These are phyloP conservation scores for Emydomyces testavorans DNA, from an alignment of 2,329 filamentous ascomycete species.

Conservation along the genomic window DNA sequence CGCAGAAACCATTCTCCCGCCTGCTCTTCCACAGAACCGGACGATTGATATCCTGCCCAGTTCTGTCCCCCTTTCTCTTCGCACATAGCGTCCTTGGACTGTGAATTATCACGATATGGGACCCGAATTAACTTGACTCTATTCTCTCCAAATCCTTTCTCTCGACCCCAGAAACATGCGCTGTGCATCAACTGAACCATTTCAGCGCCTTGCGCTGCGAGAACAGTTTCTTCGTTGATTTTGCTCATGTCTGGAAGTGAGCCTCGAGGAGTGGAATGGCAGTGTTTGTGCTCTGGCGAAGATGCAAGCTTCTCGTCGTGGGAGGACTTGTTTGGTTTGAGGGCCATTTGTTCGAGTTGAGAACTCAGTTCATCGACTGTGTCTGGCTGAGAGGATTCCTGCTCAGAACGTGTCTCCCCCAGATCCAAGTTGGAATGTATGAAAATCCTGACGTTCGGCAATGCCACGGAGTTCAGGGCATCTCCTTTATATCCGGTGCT, in stretches of 20 bases:
- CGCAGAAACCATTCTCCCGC: constrained; percentile 14
- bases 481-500: constrained; percentile 16
- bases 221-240: constrained; percentile 21
- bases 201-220: constrained; percentile 30
- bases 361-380: background rate
- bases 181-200: constrained; percentile 34
- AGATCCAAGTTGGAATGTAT: constrained; percentile 10
- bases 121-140: constrained; percentile 23
- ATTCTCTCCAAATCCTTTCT: constrained; percentile 30
- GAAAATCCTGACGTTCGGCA: constrained; percentile 28
- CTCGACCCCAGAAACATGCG: constrained; percentile 36
- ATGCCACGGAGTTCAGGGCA: constrained; percentile 21
- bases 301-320: background rate
- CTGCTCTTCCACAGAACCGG: constrained; percentile 10
- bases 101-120: background rate
- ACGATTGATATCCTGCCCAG: background rate
- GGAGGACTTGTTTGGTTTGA: background rate
- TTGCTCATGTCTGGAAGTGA: constrained; percentile 7
- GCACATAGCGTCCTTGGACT: background rate
- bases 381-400: background rate
- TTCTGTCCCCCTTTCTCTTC: background rate
- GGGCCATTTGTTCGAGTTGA: background rate
- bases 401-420: background rate
- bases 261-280: constrained; percentile 5
- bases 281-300: background rate